Base-by-base conservation (phyloP, 2,329 filamentous ascomycete species). In the Exophiala aquamarina region DNA sequence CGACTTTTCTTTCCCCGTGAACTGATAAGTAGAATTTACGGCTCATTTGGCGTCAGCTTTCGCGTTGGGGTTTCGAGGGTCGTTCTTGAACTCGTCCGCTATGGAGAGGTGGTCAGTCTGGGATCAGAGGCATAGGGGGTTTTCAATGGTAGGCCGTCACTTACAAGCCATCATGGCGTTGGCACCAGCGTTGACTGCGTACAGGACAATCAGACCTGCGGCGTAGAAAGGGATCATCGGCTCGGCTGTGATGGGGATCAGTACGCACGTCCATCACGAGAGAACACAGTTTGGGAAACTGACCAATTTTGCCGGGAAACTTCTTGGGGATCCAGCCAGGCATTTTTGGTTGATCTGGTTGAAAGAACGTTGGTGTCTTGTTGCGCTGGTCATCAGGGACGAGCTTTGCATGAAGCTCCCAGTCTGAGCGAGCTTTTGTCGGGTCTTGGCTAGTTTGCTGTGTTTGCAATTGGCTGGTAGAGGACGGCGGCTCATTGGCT, bases 21-120 rank as follows among this genome's bases (percentile, higher is more conserved):
- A 15, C 20, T 17, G 3, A 40, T 13, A 7, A 41, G 32, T 17
- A 50, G 19, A 50, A 40, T 26, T 37, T 23, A 20, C 9, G n/a
- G 38, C 14, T 17, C 40, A 20, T 26, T 50, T 54, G 18, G 55
- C 32, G 26, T 52, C 38, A 15, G 59, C 56, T 61, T 68, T 65
- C 34, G 61, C 61, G 59, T 71, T 69, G 51, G 71, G 71, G 63
- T 96, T 96, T 72, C 91, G 84, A 60, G 91, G 89, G 75, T 97
- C 92, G 79, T 95, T 94, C 84, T 91, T 94, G 83, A 82, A 96
- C 77, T 97, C 89, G 63, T 87, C 88, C 77, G 83, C 92, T 97
- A 41, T 49, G 39, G 44, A 19, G 21, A 35, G 54, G 65, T 57
- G 64, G 61, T 47, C 32, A 52, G 37, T 19, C 38, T 53, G 18